Percentiles rank a stretch among this genome's conserved stretches.
Evolutionary conservation across 768 basidiomycete genomes (phyloP).

Genomic region (Suillus luteus): DNA sequence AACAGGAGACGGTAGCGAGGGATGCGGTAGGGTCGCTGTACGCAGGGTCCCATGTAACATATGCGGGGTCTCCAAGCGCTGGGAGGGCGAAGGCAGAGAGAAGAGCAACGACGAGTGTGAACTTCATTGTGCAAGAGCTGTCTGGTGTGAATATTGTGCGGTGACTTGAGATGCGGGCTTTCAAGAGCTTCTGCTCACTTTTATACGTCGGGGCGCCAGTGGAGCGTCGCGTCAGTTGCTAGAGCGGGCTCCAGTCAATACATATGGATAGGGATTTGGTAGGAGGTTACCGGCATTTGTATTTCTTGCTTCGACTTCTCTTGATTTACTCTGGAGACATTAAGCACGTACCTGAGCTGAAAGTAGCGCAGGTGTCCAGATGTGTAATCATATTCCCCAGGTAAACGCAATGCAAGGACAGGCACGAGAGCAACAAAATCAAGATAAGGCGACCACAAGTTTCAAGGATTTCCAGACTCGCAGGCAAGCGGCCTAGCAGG

Average conservation of each 20-base stretch:
- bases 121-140: not conserved
- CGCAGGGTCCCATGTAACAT: conserved; percentile 8
- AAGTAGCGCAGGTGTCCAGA: not conserved
- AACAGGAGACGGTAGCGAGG: conserved; percentile 20
- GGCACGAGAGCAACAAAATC: not conserved
- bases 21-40: conserved; percentile 11
- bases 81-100: not conserved
- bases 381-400: not conserved
- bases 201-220: not conserved
- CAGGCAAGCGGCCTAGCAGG: not conserved
- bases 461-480: not conserved
- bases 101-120: not conserved
- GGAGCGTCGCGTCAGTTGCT: not conserved
- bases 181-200: not conserved
- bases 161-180: not conserved
- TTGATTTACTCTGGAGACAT: not conserved
- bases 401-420: not conserved
- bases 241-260: not conserved
- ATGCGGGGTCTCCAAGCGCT: not conserved
- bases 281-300: not conserved
- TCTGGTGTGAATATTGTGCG: not conserved
- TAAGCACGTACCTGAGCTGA: not conserved
- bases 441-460: not conserved
- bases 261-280: not conserved
- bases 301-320: not conserved